Evolutionary conservation across 805 yeast genomes (phyloP).

Genomic region (Wickerhamiella musiphila): DNA sequence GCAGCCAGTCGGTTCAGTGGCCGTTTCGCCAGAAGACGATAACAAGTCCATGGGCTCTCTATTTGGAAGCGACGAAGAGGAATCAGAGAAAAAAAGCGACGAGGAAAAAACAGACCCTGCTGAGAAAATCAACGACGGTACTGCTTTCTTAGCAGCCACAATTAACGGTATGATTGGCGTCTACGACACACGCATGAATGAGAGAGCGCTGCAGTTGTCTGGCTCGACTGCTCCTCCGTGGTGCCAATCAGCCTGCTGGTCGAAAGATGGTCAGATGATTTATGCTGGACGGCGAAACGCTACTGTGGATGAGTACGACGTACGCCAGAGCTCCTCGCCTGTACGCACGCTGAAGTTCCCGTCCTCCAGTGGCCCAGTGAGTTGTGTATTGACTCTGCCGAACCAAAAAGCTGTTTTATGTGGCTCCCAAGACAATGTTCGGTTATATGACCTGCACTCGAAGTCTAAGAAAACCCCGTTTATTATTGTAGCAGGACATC

Average conservation of each 20-base stretch:
- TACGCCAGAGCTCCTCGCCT: slow-evolving; percentile 28
- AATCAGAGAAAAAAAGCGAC: slow-evolving; percentile 22
- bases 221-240: slow-evolving; percentile 74
- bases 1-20: slow-evolving; percentile 21
- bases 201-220: slow-evolving; percentile 21
- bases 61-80: slow-evolving; percentile 41
- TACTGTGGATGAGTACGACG: slow-evolving; percentile 42
- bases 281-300: slow-evolving; percentile 85
- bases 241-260: slow-evolving; percentile 79
- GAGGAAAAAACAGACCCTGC: slow-evolving; percentile 1
- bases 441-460: slow-evolving; percentile 57
- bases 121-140: slow-evolving; percentile 6
- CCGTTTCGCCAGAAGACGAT: slow-evolving; percentile 10
- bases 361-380: slow-evolving; percentile 75
- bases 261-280: slow-evolving; percentile 58
- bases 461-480: slow-evolving; percentile 39
- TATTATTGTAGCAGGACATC: slow-evolving; percentile 87
- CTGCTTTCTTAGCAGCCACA: slow-evolving; percentile 56
- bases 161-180: slow-evolving; percentile 66
- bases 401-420: slow-evolving; percentile 64
- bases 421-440: slow-evolving; percentile 78
- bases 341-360: slow-evolving; percentile 57
- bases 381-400: slow-evolving; percentile 63
- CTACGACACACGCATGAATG: slow-evolving; percentile 58
- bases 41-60: slow-evolving; percentile 30